These are phyloP conservation scores for Zarea fungicola DNA, from an alignment of 2,329 filamentous ascomycete species.

Conservation along the genomic window DNA sequence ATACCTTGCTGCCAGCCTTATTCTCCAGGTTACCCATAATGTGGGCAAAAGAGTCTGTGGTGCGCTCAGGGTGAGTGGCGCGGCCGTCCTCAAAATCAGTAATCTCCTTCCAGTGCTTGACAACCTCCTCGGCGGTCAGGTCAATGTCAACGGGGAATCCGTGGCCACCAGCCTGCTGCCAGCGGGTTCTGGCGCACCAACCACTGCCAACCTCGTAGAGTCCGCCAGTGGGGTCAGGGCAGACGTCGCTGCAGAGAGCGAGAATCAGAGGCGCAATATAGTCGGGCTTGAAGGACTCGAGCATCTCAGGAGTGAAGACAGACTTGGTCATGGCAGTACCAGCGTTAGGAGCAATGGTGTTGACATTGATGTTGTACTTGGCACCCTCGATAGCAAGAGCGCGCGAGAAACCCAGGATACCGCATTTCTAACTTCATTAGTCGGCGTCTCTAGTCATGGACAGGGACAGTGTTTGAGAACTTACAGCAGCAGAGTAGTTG, in stretches of 20 bases:
- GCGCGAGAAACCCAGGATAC: slow-evolving; percentile 92
- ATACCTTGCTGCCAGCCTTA: slow-evolving; percentile 57
- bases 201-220: slow-evolving; percentile 94
- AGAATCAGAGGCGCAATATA: slow-evolving; percentile 93
- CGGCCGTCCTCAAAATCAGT: slow-evolving; percentile 82
- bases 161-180: slow-evolving; percentile 86
- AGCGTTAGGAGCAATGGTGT: slow-evolving; percentile 96
- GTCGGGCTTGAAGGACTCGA: slow-evolving; percentile 98
- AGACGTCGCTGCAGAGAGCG: slow-evolving; percentile 77
- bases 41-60: slow-evolving; percentile 71
- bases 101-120: slow-evolving; percentile 71
- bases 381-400: slow-evolving; percentile 86
- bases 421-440: slow-evolving; percentile 60
- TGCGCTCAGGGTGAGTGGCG: slow-evolving; percentile 78
- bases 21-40: slow-evolving; percentile 79
- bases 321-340: slow-evolving; percentile 92
- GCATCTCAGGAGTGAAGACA: slow-evolving; percentile 93
- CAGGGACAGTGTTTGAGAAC: slow-evolving; percentile 25
- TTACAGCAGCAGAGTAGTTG: slow-evolving; percentile 87
- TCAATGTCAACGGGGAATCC: slow-evolving; percentile 84
- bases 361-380: slow-evolving; percentile 98
- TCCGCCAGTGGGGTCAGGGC: slow-evolving; percentile 77
- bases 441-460: not conserved
- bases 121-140: slow-evolving; percentile 79
- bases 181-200: slow-evolving; percentile 87